phyloP scores from a whole-genome alignment of 2,329 filamentous ascomycete species.

The Fusarium fujikuroi region DNA sequence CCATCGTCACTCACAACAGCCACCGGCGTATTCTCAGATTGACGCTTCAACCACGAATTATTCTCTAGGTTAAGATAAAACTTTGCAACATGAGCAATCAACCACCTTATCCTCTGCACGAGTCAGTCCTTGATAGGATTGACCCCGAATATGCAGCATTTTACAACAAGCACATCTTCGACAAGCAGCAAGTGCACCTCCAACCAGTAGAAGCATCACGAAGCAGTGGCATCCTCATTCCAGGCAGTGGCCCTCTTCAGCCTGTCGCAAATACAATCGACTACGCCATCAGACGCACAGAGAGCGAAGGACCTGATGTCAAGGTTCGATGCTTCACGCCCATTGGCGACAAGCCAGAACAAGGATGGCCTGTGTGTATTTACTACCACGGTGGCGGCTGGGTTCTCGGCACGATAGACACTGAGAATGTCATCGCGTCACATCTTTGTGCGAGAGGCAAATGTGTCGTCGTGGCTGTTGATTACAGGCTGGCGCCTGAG shows the following conservation, averaged over 20 bases:
- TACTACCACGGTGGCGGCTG: conserved; percentile 20
- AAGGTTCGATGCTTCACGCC: conserved; percentile 9
- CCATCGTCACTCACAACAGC: neutral
- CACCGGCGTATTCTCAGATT: too few species aligned
- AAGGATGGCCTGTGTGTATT: conserved; percentile 14
- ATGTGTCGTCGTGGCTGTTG: conserved; percentile 11
- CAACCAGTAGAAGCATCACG: conserved; percentile 4
- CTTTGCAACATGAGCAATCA: neutral
- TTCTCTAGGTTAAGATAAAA: accelerated
- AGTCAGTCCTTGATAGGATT: neutral
- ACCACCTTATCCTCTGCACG: conserved; percentile 5
- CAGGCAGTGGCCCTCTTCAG: neutral
- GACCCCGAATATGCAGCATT: neutral
- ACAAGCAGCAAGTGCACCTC: conserved; percentile 20
- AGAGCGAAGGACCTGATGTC: conserved; percentile 6
- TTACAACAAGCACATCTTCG: conserved; percentile 20
- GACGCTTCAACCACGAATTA: too few species aligned
- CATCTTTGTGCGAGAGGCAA: neutral
- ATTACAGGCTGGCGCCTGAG: conserved; percentile 10
- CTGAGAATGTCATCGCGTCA: conserved; percentile 17
- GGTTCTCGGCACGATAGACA: conserved; percentile 15
- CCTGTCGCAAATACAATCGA: neutral
- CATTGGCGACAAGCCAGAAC: neutral
- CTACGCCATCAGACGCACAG: neutral
- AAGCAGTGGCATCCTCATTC: neutral